phyloP scores from a whole-genome alignment of 495 filamentous ascomycete genomes.

The Neurospora sublineolata region DNA sequence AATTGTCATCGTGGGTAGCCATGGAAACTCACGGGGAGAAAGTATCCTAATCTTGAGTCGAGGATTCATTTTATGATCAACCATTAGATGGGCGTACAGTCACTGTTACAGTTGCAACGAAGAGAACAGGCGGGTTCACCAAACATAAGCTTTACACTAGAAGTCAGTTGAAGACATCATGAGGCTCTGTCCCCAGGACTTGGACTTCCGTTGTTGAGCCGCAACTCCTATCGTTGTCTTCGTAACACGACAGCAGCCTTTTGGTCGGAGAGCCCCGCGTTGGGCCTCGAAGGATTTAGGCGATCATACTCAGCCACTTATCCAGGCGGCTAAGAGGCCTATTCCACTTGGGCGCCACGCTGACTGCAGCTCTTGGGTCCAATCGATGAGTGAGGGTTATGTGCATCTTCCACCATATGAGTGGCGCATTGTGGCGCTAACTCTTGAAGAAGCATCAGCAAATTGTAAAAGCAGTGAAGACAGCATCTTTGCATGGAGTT shows the following conservation, averaged over 20 bases:
- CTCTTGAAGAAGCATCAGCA: too few relatives aligned
- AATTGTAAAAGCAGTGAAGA: too few relatives aligned
- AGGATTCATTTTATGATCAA: neutral
- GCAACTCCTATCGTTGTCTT: neutral
- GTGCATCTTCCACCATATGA: too few relatives aligned
- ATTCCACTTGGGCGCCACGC: neutral
- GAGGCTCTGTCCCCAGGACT: neutral
- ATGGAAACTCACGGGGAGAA: neutral
- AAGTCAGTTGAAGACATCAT: neutral
- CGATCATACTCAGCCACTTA: neutral
- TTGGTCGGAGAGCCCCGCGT: neutral
- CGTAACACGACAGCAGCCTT: neutral
- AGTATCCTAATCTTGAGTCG: neutral
- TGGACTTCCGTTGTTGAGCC: neutral
- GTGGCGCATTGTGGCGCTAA: too few relatives aligned
- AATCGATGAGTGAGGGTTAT: neutral
- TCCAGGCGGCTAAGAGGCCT: neutral
- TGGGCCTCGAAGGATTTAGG: neutral
- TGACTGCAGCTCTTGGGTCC: too few relatives aligned
- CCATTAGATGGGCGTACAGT: neutral
- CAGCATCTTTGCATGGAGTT: too few relatives aligned
- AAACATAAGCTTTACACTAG: neutral
- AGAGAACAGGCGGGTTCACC: neutral
- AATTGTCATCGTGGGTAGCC: neutral
- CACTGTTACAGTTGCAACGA: neutral